Evolutionary conservation across 2,329 filamentous ascomycete genomes (phyloP).

Genomic region (Penicillium expansum): DNA sequence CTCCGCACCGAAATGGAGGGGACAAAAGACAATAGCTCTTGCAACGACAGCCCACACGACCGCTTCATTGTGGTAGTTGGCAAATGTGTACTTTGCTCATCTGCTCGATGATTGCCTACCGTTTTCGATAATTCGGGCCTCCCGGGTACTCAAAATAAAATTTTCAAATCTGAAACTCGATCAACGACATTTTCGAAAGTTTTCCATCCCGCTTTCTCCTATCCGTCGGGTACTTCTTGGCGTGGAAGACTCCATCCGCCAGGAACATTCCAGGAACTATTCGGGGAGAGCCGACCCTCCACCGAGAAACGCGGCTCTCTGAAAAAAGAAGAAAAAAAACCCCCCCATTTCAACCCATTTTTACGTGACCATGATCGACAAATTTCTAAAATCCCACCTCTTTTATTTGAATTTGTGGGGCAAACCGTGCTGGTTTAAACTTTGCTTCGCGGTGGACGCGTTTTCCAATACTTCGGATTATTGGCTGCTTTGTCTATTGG

Average conservation of each 20-base stretch:
- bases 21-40: conserved; percentile 54
- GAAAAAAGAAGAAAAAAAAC: too few relatives aligned
- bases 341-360: conserved; percentile 10
- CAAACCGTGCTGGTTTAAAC: background rate
- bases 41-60: conserved; percentile 66
- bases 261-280: conserved; percentile 7
- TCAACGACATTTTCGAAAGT: background rate
- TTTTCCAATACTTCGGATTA: background rate
- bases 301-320: conserved; percentile 3
- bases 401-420: conserved; percentile 2
- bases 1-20: conserved; percentile 68
- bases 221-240: conserved; percentile 5
- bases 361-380: conserved; percentile 18
- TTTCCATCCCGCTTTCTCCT: conserved; percentile 1
- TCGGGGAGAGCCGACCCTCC: conserved; percentile 16
- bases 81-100: conserved; percentile 55
- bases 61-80: conserved; percentile 69
- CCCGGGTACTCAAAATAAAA: background rate
- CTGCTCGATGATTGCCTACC: conserved; percentile 3
- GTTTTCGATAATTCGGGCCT: background rate
- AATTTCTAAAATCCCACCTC: background rate
- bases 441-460: background rate
- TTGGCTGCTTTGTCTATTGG: background rate
- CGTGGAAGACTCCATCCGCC: background rate
- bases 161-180: conserved; percentile 1